Base-by-base conservation (phyloP, 2,329 filamentous ascomycete species). In the Xylaria sp. region DNA sequence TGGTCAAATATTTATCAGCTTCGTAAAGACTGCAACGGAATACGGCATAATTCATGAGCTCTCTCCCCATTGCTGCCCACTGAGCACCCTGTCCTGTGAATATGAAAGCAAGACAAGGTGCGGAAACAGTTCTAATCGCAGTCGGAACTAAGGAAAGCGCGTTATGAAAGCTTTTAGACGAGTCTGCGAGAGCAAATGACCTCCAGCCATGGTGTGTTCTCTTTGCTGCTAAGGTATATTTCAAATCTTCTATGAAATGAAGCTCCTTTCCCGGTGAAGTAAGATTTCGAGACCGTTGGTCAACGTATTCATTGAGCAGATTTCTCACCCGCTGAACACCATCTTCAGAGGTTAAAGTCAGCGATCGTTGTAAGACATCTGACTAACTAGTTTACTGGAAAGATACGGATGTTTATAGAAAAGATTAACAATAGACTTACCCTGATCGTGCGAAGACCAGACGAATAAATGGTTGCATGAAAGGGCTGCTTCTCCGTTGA, bases 1-100 rank as follows among this genome's bases (percentile, higher is more conserved):
- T 54, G 37, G 25, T 46, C n/a, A 71, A 54, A 28, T 65, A 69
- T n/a, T 39, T 66, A 23, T 69, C 69, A 12, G 62, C 62, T 28
- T 63, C 62, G 25, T 57, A 66, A 8, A 66, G 52, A 34, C 71
- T 68, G 46, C 44, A 15, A 6, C 46, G 62, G 23, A 74, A 73
- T 15, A 62, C 44, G 7, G 39, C 48, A 34, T 70, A 66, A n/a
- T 56, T 28, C 39, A 65, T 58, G 10, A 79, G 70, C 54, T 77
- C 74, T 2, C 75, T 76, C 3, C 80, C 82, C 83, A 84, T 84
- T 0, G 76, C 75, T 1, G 78, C 74, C 80, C 82, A 85, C 58
- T 85, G 83, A 0, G 83, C 82, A 1, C 83, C 83, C 63, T 85
- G 83, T 4, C 83, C 83, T 0, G 82, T 84, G 73, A 85, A 85